phyloP scores from a whole-genome alignment of 2,329 filamentous ascomycete species.

The Blastomyces gilchristii region DNA sequence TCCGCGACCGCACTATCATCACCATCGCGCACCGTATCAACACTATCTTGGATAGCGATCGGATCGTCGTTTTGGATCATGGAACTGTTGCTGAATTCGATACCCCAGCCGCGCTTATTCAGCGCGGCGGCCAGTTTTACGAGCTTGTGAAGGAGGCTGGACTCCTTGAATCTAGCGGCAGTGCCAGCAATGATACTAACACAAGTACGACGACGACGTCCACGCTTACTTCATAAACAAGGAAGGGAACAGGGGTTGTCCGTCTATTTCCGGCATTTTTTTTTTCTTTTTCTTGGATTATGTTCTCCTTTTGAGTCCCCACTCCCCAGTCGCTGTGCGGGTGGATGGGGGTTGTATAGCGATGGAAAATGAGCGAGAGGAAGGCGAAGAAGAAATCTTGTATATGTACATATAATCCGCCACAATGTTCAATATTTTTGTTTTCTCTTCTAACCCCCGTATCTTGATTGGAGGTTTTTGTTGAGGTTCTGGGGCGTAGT shows the following conservation, averaged over 20 bases:
- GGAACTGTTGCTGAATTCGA: slow-evolving; percentile 90
- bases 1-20: slow-evolving; percentile 89
- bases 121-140: slow-evolving; percentile 70
- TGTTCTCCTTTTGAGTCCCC: neutral
- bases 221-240: neutral
- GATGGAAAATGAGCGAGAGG: neutral
- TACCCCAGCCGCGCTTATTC: slow-evolving; percentile 66
- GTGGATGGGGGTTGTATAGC: neutral
- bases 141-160: slow-evolving; percentile 86
- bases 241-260: neutral
- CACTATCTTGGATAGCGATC: slow-evolving; percentile 80
- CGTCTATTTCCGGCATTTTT: neutral
- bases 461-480: neutral
- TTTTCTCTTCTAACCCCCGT: neutral
- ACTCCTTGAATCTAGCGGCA: slow-evolving; percentile 45
- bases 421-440: neutral
- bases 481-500: neutral
- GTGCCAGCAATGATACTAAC: neutral
- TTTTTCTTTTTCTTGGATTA: neutral
- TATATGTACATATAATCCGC: neutral
- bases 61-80: slow-evolving; percentile 86
- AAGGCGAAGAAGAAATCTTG: neutral
- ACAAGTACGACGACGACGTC: neutral
- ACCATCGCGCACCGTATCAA: slow-evolving; percentile 98
- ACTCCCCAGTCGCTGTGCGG: neutral